Evolutionary conservation across 169 alveolate species (phyloP), one percentile per base, ranked within the genome.

Genomic region (Cyclospora cayetanensis): DNA sequence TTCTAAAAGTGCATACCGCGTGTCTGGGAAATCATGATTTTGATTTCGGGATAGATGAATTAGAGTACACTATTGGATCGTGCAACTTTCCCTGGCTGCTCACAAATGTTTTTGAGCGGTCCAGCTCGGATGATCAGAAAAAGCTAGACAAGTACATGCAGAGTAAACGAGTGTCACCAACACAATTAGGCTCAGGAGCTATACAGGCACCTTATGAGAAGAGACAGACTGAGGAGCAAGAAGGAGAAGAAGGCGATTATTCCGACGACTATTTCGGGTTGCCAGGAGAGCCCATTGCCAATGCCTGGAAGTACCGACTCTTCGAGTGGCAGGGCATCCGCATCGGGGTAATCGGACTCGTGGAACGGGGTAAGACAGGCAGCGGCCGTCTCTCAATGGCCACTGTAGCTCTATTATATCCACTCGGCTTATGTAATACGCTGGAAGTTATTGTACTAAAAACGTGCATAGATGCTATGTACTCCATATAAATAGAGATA

Each of bases 1-100:
- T 95, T 91, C 90, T 95, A 90, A 93, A 95, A 68, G 95, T 96
- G 35, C 97, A 96, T 92, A 96, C 97, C 12, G 97, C 98, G 43
- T 97, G 99, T 93, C 94, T 96, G n/a, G 99, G 99, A 22, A 97
- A 97, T 88, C 99, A 97, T 86, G 99, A 97, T 93, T 97, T 97
- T 72, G 98, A 97, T 90, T 97, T 96, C 72, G 97, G 98, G 20
- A 91, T 97, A 18, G 97, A 96, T 84, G 93, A 96, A 46, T 94
- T 97, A 34, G 97, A 95, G 84, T 94, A 95, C 92, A 77, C 95
- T 4, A 93, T 83, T 31, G 95, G 95, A 50, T 90, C 95, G 42
- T 93, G 96, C 55, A 92, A 94, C 66, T 94, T 95, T 25, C 97
- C 97, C 27, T 97, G 98, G 98, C 91, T 97, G 53, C 89, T 96